phyloP scores from a whole-genome alignment of 2,329 filamentous ascomycete genomes.

The Domatiomyces catenatus region DNA sequence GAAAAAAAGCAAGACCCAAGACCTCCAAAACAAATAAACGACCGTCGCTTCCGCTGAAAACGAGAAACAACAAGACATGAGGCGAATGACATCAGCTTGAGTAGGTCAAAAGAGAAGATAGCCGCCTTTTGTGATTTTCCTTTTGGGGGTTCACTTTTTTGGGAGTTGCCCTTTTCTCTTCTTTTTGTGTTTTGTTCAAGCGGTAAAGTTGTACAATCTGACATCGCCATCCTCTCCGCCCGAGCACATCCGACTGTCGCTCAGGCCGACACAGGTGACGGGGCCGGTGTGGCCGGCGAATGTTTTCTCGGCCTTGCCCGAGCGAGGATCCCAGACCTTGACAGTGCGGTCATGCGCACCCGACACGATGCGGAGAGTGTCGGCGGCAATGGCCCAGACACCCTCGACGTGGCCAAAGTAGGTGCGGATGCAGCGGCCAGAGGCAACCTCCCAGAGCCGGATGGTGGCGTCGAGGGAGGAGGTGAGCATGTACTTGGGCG shows the following conservation, averaged over 20 bases:
- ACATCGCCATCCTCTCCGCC: constrained; percentile 91
- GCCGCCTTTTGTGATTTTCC: too few species aligned
- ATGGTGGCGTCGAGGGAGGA: constrained; percentile 84
- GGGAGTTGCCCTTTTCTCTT: too few species aligned
- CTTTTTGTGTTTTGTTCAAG: constrained; percentile 5
- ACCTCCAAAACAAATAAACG: too few species aligned
- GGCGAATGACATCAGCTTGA: too few species aligned
- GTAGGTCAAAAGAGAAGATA: too few species aligned
- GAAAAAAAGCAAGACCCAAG: too few species aligned
- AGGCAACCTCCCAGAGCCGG: constrained; percentile 76
- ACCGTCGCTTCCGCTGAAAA: too few species aligned
- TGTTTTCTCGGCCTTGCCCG: constrained; percentile 80
- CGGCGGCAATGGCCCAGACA: constrained; percentile 81
- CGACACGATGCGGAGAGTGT: constrained; percentile 73
- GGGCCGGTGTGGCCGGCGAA: constrained; percentile 82
- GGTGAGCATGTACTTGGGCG: constrained; percentile 82
- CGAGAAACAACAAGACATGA: too few species aligned
- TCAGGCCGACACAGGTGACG: constrained; percentile 82
- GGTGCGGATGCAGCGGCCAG: constrained; percentile 68
- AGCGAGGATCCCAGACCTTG: constrained; percentile 87
- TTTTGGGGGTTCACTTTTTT: too few species aligned
- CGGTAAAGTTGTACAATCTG: constrained; percentile 61
- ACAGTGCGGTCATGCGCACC: constrained; percentile 89
- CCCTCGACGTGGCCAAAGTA: constrained; percentile 97
- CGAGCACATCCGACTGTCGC: constrained; percentile 75